These are phyloP conservation scores for Obba rivulosa DNA, from an alignment of 768 basidiomycete species.

Conservation along the genomic window DNA sequence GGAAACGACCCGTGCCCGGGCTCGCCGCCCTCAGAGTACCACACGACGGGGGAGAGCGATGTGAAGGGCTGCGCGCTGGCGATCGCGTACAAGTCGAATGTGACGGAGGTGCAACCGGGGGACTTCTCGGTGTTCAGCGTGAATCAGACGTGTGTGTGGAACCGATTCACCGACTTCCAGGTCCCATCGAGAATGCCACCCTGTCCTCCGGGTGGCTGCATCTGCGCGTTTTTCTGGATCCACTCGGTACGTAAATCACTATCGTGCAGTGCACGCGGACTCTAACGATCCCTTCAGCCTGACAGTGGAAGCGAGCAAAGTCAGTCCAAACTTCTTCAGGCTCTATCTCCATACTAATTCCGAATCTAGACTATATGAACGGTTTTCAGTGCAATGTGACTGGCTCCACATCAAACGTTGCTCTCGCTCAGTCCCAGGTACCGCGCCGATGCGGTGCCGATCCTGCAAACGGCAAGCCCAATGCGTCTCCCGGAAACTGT, in stretches of 20 bases:
- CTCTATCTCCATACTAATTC: background rate
- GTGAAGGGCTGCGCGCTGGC: constrained; percentile 62
- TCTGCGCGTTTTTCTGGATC: constrained; percentile 74
- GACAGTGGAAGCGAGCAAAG: constrained; percentile 62
- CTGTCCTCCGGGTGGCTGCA: constrained; percentile 58
- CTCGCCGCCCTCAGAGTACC: constrained; percentile 38
- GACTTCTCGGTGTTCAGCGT: constrained; percentile 73
- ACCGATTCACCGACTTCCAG: constrained; percentile 59
- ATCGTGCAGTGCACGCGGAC: background rate
- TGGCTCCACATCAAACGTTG: constrained; percentile 42
- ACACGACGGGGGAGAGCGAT: constrained; percentile 51
- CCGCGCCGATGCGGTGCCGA: constrained; percentile 66
- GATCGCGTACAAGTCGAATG: constrained; percentile 72
- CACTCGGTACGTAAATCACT: constrained; percentile 41
- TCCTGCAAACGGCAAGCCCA: constrained; percentile 35
- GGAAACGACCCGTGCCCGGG: constrained; percentile 50
- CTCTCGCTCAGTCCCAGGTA: constrained; percentile 50
- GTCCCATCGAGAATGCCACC: constrained; percentile 66
- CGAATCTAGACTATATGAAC: constrained; percentile 59
- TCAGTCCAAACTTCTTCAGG: constrained; percentile 21
- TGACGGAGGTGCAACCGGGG: constrained; percentile 48
- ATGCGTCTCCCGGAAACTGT: constrained; percentile 53
- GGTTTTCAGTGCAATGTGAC: constrained; percentile 66
- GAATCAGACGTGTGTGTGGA: constrained; percentile 74
- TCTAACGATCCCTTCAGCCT: constrained; percentile 20